Evolutionary conservation across 768 basidiomycete species (phyloP).

Genomic region (Naganishia vishniacii): DNA sequence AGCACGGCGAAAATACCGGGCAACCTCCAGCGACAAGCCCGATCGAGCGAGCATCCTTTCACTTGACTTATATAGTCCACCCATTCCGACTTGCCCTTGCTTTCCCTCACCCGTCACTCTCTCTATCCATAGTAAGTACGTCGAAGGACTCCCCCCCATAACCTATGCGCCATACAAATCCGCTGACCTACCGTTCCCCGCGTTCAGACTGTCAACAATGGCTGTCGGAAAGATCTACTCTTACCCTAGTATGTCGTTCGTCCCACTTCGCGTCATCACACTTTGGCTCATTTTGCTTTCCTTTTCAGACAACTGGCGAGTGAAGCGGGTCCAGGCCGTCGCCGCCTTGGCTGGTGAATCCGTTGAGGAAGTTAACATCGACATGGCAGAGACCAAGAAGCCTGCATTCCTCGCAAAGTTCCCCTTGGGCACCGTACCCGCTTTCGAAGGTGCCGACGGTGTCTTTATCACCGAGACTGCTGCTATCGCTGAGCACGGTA

Average conservation of each 20-base stretch:
- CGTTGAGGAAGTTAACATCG: conserved; percentile 68
- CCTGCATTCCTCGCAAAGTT: conserved; percentile 56
- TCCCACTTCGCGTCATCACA: neutral
- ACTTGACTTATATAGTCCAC: neutral
- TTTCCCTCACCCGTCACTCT: neutral
- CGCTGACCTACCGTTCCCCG: neutral
- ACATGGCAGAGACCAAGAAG: conserved; percentile 49
- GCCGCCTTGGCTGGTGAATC: conserved; percentile 62
- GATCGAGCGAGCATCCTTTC: no score
- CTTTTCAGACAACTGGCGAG: conserved; percentile 42
- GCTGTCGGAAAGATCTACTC: conserved; percentile 32
- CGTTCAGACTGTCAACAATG: conserved; percentile 22
- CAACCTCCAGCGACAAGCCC: no score
- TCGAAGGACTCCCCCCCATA: neutral
- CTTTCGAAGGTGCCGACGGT: conserved; percentile 69
- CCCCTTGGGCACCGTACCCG: conserved; percentile 58
- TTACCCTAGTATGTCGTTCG: conserved; percentile 25
- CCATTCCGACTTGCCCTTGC: neutral
- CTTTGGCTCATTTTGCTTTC: neutral
- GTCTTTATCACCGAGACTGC: conserved; percentile 69
- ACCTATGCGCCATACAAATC: neutral
- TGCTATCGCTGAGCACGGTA: conserved; percentile 82
- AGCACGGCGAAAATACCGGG: no score
- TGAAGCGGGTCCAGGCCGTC: conserved; percentile 51
- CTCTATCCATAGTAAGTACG: neutral